A percentile compares a stretch with the other conserved stretches of the same genome.
Evolutionary conservation across 352 stramenopile genomes (phyloP).

Genomic region (Phytophthora crassamura): DNA sequence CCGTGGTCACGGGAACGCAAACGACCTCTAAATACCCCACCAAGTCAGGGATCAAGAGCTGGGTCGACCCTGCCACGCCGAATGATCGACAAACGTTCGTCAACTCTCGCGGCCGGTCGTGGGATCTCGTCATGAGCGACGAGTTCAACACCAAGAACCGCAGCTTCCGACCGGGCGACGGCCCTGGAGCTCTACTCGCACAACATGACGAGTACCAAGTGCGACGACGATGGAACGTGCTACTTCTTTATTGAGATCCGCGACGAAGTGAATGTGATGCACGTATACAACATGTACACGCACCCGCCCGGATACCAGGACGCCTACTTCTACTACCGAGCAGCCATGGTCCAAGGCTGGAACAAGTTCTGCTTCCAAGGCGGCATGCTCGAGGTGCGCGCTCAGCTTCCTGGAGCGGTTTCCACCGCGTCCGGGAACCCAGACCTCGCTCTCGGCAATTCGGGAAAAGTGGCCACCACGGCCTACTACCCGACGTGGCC

Average conservation of each 20-base stretch:
- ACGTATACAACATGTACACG: conserved; percentile 65
- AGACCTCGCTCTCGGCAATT: conserved; percentile 42
- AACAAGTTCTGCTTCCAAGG: conserved; percentile 95
- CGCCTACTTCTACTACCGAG: conserved; percentile 53
- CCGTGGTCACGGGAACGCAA: conserved; percentile 1
- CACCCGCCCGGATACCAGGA: conserved; percentile 55
- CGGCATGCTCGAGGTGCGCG: conserved; percentile 90
- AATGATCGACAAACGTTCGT: conserved; percentile 40
- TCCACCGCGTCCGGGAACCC: conserved; percentile 57
- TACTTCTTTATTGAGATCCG: too few species aligned
- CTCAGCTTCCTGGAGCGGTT: conserved; percentile 89
- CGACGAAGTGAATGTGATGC: too few species aligned
- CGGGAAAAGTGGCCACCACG: conserved; percentile 56
- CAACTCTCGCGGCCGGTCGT: conserved; percentile 51
- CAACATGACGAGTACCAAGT: conserved; percentile 76
- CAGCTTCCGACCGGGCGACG: conserved; percentile 89
- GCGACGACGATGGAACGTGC: conserved; percentile 54
- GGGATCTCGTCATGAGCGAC: conserved; percentile 88
- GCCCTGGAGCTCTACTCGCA: conserved; percentile 95
- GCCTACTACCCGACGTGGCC: conserved; percentile 86
- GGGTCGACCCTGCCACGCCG: conserved; percentile 62
- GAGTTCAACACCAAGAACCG: conserved; percentile 90
- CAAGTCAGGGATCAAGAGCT: conserved; percentile 59
- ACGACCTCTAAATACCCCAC: conserved; percentile 37
- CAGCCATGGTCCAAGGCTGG: conserved; percentile 91